Percentiles rank a stretch among this genome's conserved stretches.
Conservation (phyloP, 2,329 filamentous ascomycete genomes). For the Alternaria gansuensis region DNA sequence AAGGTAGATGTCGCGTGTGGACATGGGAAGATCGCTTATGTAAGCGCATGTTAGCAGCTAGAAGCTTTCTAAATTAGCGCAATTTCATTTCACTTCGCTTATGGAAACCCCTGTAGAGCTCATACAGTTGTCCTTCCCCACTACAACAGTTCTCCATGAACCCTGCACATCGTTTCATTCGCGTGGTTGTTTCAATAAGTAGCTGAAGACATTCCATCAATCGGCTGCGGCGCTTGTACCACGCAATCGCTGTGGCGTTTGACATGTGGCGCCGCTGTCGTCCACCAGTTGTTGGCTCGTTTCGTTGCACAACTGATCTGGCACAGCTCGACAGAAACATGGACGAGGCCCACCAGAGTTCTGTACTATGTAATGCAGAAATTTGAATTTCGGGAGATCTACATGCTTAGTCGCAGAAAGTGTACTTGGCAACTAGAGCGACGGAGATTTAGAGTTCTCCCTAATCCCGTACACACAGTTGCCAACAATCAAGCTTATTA, state of each 20-base stretch:
- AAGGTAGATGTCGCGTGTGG: too few species aligned
- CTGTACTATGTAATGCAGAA: not conserved
- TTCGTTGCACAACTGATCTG: slow-evolving; percentile 33
- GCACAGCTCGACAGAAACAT: slow-evolving; percentile 3
- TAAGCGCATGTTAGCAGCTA: too few species aligned
- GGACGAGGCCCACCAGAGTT: not conserved
- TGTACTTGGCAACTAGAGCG: not conserved
- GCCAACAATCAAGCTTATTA: too few species aligned
- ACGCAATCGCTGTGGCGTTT: slow-evolving; percentile 1
- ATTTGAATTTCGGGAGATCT: not conserved
- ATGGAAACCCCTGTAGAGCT: not conserved
- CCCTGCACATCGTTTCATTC: slow-evolving; percentile 1
- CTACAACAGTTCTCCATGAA: slow-evolving; percentile 4
- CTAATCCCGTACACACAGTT: too few species aligned
- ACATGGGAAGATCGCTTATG: too few species aligned
- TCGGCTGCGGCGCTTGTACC: slow-evolving; percentile 13
- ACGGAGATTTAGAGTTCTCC: not conserved
- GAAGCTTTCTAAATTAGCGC: too few species aligned
- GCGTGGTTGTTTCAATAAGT: not conserved
- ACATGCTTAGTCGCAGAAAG: not conserved
- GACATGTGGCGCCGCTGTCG: slow-evolving; percentile 13
- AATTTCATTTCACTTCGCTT: not conserved
- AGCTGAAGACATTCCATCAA: slow-evolving; percentile 33
- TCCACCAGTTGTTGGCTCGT: slow-evolving; percentile 16
- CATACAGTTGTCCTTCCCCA: slow-evolving; percentile 2